Percentiles rank a stretch among this genome's conserved stretches.
phyloP scores from a whole-genome alignment of 306 rosid species.

The Quercus suber region DNA sequence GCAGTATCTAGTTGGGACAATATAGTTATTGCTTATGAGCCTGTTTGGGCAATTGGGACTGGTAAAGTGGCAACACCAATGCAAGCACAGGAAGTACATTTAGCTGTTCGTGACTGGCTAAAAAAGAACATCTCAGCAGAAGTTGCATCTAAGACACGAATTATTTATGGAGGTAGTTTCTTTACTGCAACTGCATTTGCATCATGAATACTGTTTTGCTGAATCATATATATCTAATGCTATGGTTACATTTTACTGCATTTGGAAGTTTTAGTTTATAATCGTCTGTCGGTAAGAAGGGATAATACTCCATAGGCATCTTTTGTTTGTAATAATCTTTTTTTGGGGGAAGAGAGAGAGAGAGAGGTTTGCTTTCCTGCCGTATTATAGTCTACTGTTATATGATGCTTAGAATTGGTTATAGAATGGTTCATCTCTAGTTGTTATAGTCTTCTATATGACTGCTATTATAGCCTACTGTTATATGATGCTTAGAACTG shows the following conservation, averaged over 20 bases:
- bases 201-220: constrained; percentile 1
- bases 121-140: constrained; percentile 75
- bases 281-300: not conserved
- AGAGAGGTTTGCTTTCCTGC: too few relatives aligned
- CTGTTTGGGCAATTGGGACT: constrained; percentile 99
- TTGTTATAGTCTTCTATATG: not conserved
- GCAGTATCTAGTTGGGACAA: constrained; percentile 92
- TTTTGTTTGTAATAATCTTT: not conserved
- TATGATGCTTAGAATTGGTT: too few relatives aligned
- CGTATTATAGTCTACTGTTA: too few relatives aligned
- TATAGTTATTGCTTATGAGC: constrained; percentile 94
- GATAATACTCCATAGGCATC: not conserved
- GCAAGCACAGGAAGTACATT: constrained; percentile 99
- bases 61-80: constrained; percentile 95
- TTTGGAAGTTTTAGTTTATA: not conserved
- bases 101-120: constrained; percentile 92
- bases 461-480: too few relatives aligned
- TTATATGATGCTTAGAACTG: too few relatives aligned
- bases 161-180: constrained; percentile 89
- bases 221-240: constrained; percentile 5
- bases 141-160: constrained; percentile 88
- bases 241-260: not conserved
- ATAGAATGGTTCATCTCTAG: not conserved
- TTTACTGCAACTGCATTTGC: constrained; percentile 15
- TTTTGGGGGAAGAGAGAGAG: not conserved